A percentile compares a stretch with the other conserved stretches of the same genome.
These are phyloP conservation scores for Echria macrotheca DNA, from an alignment of 495 filamentous ascomycete species.

Conservation along the genomic window DNA sequence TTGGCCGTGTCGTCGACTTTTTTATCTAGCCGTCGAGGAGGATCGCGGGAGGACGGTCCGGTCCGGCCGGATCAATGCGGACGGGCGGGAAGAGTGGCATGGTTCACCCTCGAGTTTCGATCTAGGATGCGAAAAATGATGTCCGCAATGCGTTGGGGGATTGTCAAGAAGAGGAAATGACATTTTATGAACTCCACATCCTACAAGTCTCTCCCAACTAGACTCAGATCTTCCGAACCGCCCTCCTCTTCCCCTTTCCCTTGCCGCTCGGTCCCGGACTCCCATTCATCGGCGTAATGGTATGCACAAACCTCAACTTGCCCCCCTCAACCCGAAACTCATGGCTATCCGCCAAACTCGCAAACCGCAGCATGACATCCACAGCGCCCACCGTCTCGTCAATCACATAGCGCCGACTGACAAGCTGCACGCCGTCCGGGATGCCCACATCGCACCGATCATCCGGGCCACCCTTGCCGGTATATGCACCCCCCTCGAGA, in stretches of 20 bases:
- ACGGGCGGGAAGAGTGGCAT: no score
- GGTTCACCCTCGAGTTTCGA: no score
- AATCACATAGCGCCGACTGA: constrained; percentile 46
- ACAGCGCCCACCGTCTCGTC: constrained; percentile 46
- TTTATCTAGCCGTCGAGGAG: no score
- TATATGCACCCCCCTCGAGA: constrained; percentile 44
- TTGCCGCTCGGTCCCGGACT: constrained; percentile 9
- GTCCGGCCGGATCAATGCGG: no score
- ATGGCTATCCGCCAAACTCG: constrained; percentile 42
- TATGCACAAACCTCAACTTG: constrained; percentile 45
- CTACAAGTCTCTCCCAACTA: no score
- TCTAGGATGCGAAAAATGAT: no score
- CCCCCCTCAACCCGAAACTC: constrained; percentile 47
- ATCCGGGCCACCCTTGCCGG: constrained; percentile 30
- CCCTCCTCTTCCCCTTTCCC: constrained; percentile 7
- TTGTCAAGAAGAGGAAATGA: no score
- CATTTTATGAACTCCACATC: no score
- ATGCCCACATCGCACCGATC: constrained; percentile 38
- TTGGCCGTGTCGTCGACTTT: no score
- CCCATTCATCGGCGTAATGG: constrained; percentile 36
- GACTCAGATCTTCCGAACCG: not conserved
- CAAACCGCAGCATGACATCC: constrained; percentile 41
- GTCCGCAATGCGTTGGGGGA: no score
- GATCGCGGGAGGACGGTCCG: no score
- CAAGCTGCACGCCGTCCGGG: constrained; percentile 31